phyloP scores from a whole-genome alignment of 108 stramenopile genomes.

The Seminavis robusta region DNA sequence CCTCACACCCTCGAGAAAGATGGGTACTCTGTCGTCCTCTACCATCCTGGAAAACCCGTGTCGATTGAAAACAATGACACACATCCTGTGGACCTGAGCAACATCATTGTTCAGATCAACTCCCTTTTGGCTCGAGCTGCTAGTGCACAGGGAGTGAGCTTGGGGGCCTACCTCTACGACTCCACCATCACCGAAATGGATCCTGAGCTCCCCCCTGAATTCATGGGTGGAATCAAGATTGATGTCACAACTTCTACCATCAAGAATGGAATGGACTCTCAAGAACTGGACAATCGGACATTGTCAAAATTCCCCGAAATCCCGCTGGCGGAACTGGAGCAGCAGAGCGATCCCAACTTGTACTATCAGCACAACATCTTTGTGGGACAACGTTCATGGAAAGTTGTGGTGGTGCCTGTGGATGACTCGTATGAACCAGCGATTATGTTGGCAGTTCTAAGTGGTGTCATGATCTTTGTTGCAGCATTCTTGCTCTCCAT shows the following conservation, averaged over 20 bases:
- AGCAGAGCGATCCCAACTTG: neutral
- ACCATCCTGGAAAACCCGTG: too few species aligned
- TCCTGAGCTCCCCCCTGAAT: neutral
- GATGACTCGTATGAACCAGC: neutral
- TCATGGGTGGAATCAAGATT: neutral
- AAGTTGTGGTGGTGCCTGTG: neutral
- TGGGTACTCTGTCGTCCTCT: neutral
- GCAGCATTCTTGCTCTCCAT: neutral
- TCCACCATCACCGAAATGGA: neutral
- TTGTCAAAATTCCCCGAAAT: too few species aligned
- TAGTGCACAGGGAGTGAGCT: neutral
- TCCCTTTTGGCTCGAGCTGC: neutral
- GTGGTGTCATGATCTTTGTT: conserved; percentile 1
- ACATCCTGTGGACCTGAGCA: neutral
- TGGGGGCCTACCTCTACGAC: neutral
- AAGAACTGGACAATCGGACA: neutral
- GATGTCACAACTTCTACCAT: too few species aligned
- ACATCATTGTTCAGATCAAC: neutral
- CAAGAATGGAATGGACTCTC: neutral
- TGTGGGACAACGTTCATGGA: neutral
- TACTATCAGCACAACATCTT: neutral
- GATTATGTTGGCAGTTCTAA: neutral
- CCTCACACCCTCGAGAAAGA: neutral
- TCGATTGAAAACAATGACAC: too few species aligned
- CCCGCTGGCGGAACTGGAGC: too few species aligned